These are phyloP conservation scores for Diaporthe amygdali DNA, from an alignment of 2,329 filamentous ascomycete genomes.

Conservation along the genomic window DNA sequence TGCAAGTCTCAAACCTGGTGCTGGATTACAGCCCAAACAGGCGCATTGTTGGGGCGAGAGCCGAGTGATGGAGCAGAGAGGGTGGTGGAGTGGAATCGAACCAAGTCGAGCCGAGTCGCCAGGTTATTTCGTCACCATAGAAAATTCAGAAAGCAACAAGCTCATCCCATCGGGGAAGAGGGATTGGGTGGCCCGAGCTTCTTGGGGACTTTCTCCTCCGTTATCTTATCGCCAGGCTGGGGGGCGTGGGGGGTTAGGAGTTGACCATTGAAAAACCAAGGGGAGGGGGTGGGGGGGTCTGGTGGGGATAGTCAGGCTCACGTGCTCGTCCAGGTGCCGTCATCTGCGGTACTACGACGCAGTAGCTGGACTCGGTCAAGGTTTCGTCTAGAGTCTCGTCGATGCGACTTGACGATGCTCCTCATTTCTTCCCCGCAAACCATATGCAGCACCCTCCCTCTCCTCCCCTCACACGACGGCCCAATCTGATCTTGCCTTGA, in stretches of 20 bases:
- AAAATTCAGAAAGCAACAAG: constrained; percentile 16
- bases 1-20: neutral
- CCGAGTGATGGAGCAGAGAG: neutral
- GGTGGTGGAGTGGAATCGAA: constrained; percentile 4
- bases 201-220: neutral
- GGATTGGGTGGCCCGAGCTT: constrained; percentile 2
- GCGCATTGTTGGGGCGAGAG: neutral
- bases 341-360: neutral
- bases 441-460: neutral
- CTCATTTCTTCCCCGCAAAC: constrained; percentile 15
- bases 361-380: neutral
- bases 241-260: neutral
- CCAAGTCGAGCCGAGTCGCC: constrained; percentile 11
- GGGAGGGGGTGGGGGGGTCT: neutral
- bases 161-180: neutral
- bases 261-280: neutral
- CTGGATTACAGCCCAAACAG: constrained; percentile 10
- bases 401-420: constrained; percentile 1
- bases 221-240: neutral
- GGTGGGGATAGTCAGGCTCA: neutral
- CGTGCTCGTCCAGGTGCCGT: neutral
- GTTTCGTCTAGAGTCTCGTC: neutral
- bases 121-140: constrained; percentile 22
- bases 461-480: neutral
- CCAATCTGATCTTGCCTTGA: neutral